Base-by-base conservation (phyloP, 2,329 filamentous ascomycete genomes). In the Phaeophleospora eucalypticola region DNA sequence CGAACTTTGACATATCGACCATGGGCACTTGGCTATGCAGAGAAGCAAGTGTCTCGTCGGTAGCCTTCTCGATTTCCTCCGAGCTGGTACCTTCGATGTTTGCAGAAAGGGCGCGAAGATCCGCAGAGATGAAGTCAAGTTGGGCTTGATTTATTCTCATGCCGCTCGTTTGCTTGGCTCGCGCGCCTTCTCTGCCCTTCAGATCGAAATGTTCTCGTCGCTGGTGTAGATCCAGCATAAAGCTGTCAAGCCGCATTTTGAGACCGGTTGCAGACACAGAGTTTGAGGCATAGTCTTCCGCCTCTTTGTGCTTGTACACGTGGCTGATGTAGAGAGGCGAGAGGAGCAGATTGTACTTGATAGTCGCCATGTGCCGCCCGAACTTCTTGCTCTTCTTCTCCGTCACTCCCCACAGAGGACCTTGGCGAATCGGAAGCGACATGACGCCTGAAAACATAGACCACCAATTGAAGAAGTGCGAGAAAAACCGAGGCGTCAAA, bases 301-400 rank as follows among this genome's bases (percentile, higher is more conserved):
- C 82, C 62, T 98, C 93, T 65, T 96, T 96, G 72, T 98, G 93
- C 68, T 96, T 97, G 73, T 98, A 98, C 24, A 98, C 89, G 60
- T 98, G 93, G 58, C 90, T 94, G 53, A 98, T 80, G 67, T 95
- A 98, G 2, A 98, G 72, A 0, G 93, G 93, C 2, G 93, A 95
- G 14, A 98, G 75, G 2, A 97, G 77, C 17, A 98, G 72, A 53
- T 91, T 96, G 71, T 97, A 97, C 73, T 98, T 98, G 74, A 98
- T 90, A 7, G 94, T 98, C n/a, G 89, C 91, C 52, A 98, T 74
- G 68, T 98, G 94, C 41, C 93, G 82, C 12, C 91, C 91, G 65
- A 98, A 98, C 66, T 98, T 98, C 72, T 98, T 98, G 75, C 89
- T 96, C 37, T 89, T 93, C 74, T 95, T 96, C 58, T 96, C 93